Evolutionary conservation across 1,284 basidiomycete species (phyloP), one percentile per base, ranked within the genome.

Genomic region (Lignosus rhinocerotis): DNA sequence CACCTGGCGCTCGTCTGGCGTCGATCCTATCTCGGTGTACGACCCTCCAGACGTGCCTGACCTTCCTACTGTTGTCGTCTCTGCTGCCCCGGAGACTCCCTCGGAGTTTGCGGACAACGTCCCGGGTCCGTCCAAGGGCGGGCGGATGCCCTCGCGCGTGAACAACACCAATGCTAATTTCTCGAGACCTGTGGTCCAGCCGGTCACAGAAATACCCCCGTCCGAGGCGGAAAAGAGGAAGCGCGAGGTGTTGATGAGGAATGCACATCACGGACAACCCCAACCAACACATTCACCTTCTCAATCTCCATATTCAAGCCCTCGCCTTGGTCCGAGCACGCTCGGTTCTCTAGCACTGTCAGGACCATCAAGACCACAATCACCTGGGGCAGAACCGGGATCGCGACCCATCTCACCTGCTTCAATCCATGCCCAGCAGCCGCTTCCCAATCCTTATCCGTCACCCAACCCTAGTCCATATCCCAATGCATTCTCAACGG

Each of bases 181-280:
- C 66, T 86, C 85, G 19, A 74, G 81, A 52, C 84, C 84, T 46
- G 77, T 41, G 10, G 39, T 76, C 51, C 78, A 80, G 42, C 77
- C 80, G n/a, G 72, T 74, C 25, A 71, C 75, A 59, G 71, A 78
- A 30, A 43, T 57, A 14, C n/a, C 30, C 19, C 32, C 38, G 36
- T 16, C n/a, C 16, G 72, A 74, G 14, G 75, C 79, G 42, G 80
- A 82, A 53, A 82, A 83, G 47, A 76, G 80, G 64, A 89, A 88
- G 64, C 77, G 78, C 36, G 75, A 75, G 55, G 87, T 88, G 10
- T 72, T 89, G 42, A 80, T 86, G 67, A 77, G 87, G 42, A 87
- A 88, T 67, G 70, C 76, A 6, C 19, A 25, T 30, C 74, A 71
- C 52, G 58, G 56, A 19, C 54, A 59, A 10, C 57, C 59, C 12